These are phyloP conservation scores for Xylariaceae sp. DNA, from an alignment of 2,329 filamentous ascomycete genomes.

Conservation along the genomic window DNA sequence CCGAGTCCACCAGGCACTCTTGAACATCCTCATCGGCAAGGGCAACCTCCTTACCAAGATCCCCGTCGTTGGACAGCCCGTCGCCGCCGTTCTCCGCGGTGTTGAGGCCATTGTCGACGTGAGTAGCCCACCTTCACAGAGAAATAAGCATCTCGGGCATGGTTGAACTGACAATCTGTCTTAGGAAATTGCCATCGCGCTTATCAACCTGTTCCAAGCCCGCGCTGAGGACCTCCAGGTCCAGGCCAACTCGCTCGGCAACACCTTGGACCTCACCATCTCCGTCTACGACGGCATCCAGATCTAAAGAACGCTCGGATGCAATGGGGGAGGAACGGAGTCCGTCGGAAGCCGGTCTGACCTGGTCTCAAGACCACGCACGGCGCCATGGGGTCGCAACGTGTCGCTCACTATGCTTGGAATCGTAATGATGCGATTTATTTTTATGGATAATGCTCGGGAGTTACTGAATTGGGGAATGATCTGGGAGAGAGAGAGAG, in stretches of 20 bases:
- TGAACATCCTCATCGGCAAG: constrained; percentile 18
- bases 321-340: too few relatives aligned
- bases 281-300: not conserved
- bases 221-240: not conserved
- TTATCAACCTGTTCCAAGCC: constrained; percentile 1
- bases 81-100: constrained; percentile 12
- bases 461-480: too few relatives aligned
- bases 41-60: constrained; percentile 9
- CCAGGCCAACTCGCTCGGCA: not conserved
- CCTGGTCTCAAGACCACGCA: too few relatives aligned
- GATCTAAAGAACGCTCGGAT: not conserved
- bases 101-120: constrained; percentile 17
- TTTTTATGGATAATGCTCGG: too few relatives aligned
- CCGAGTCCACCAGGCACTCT: constrained; percentile 12
- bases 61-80: constrained; percentile 13
- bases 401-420: too few relatives aligned
- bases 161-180: not conserved
- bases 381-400: too few relatives aligned
- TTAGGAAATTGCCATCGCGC: constrained; percentile 1
- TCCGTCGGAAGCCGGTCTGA: too few relatives aligned
- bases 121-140: not conserved
- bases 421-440: too few relatives aligned
- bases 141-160: not conserved
- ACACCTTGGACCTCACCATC: constrained; percentile 2
- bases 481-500: too few relatives aligned